phyloP scores from a whole-genome alignment of 441 rosid species.

The Brassica hybrid region DNA sequence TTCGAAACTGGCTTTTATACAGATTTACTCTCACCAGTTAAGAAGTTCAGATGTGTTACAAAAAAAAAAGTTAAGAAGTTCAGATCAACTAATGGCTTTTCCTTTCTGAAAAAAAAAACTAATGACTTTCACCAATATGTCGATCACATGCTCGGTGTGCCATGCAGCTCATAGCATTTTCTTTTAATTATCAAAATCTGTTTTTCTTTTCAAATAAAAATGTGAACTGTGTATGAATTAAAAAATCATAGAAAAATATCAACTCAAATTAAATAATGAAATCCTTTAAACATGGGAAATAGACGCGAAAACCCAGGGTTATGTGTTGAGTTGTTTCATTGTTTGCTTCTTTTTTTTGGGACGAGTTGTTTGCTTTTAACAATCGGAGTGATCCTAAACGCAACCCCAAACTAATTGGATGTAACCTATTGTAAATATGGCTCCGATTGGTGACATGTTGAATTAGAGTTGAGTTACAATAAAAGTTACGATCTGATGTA shows the following conservation, averaged over 20 bases:
- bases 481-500: too few relatives aligned
- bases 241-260: not conserved
- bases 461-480: too few relatives aligned
- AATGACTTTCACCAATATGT: conserved; percentile 16
- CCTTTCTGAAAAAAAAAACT: not conserved
- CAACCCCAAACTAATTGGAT: not conserved
- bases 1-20: not conserved
- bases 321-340: not conserved
- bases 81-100: not conserved
- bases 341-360: too few relatives aligned
- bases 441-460: too few relatives aligned
- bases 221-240: not conserved
- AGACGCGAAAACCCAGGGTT: not conserved
- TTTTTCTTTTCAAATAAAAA: not conserved
- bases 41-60: too few relatives aligned
- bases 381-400: not conserved
- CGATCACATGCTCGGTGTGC: conserved; percentile 25
- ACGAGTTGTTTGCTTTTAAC: not conserved
- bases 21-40: conserved; percentile 7
- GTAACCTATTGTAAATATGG: not conserved
- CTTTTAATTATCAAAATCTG: not conserved
- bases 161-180: not conserved
- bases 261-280: not conserved
- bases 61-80: not conserved
- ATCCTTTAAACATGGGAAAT: not conserved